Percentiles rank a stretch among this genome's conserved stretches.
These are phyloP conservation scores for Russula emetica DNA, from an alignment of 768 basidiomycete species.

Conservation along the genomic window DNA sequence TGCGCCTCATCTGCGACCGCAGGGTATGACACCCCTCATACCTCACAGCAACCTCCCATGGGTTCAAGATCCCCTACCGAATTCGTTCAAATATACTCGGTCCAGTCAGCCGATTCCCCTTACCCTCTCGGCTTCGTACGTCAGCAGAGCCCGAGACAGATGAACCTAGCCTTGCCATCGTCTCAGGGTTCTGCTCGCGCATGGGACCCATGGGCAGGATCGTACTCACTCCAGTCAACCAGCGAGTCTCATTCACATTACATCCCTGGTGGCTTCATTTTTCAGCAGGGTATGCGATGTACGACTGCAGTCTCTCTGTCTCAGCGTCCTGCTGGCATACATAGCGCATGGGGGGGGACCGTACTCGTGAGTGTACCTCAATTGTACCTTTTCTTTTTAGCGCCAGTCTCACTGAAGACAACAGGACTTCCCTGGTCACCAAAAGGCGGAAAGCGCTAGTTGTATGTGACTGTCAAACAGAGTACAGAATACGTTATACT, in stretches of 20 bases:
- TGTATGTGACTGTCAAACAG: not conserved
- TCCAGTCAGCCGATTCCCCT: no score
- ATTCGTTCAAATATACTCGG: no score
- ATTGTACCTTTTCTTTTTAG: not conserved
- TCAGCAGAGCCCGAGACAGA: not conserved
- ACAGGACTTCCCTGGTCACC: not conserved
- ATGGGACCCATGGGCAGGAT: not conserved
- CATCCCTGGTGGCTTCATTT: no score
- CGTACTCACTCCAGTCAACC: not conserved
- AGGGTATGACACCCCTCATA: no score
- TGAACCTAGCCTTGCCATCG: not conserved
- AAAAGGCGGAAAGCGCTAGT: not conserved
- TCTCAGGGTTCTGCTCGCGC: not conserved
- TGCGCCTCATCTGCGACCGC: no score
- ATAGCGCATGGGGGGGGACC: not conserved
- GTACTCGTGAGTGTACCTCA: not conserved
- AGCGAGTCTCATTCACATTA: no score
- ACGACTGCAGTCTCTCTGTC: no score
- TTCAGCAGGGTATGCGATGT: no score
- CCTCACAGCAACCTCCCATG: no score
- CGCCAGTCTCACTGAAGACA: no score
- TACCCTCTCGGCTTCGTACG: no score
- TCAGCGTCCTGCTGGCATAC: not conserved
- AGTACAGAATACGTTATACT: not conserved
- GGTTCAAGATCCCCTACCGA: no score